Evolutionary conservation across 345 rosid species (phyloP).

Genomic region (Salix arbutifolia): DNA sequence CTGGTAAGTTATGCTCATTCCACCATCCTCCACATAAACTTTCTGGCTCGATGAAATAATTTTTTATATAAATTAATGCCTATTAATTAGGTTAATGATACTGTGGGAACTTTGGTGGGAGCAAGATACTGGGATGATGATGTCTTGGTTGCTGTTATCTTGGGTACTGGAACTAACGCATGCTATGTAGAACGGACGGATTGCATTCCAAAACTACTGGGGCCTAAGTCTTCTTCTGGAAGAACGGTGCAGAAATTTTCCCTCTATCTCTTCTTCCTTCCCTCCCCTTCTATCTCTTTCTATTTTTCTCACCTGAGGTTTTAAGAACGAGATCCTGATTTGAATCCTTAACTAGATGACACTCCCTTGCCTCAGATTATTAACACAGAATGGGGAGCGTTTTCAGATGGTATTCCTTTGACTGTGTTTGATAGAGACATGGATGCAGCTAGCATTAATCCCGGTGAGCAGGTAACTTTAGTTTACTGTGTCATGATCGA

Average conservation of each 20-base stretch:
- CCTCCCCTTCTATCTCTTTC: neutral
- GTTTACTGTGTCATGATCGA: neutral
- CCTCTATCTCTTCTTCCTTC: too few relatives aligned
- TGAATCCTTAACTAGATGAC: slow-evolving; percentile 11
- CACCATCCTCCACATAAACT: neutral
- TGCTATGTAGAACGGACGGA: slow-evolving; percentile 71
- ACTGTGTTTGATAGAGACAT: slow-evolving; percentile 65
- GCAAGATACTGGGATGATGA: slow-evolving; percentile 80
- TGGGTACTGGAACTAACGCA: slow-evolving; percentile 93
- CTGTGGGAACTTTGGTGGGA: slow-evolving; percentile 78
- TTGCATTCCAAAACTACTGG: slow-evolving; percentile 59
- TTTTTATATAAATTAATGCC: neutral
- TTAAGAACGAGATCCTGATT: neutral
- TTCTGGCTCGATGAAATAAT: neutral
- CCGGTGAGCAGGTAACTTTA: slow-evolving; percentile 76
- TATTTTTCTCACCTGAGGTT: neutral
- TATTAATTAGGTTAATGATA: slow-evolving; percentile 61
- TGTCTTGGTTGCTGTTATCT: slow-evolving; percentile 82
- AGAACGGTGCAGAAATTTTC: slow-evolving; percentile 39
- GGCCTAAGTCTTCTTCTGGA: slow-evolving; percentile 36
- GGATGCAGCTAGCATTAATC: slow-evolving; percentile 69
- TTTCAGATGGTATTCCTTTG: slow-evolving; percentile 62
- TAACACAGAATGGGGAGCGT: slow-evolving; percentile 89
- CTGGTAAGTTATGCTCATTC: slow-evolving; percentile 39
- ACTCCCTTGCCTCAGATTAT: slow-evolving; percentile 46